Conservation (phyloP, 2,329 filamentous ascomycete species). For the Nakataea oryzae region DNA sequence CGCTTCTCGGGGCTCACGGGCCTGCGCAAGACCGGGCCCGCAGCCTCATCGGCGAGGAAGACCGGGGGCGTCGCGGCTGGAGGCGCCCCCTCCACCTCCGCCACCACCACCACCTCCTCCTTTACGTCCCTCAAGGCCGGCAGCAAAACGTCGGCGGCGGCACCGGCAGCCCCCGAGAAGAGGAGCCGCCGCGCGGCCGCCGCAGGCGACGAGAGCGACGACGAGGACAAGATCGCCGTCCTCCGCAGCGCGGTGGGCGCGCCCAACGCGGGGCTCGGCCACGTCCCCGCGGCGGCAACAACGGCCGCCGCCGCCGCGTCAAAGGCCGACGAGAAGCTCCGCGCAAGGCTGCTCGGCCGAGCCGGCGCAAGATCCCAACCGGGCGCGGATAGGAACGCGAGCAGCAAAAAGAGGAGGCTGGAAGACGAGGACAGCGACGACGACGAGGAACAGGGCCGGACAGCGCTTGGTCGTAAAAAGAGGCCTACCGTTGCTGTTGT, state of each 20-base stretch:
- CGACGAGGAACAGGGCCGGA: conserved; percentile 18
- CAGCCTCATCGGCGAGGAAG: not conserved
- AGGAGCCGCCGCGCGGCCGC: not conserved
- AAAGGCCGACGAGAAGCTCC: conserved; percentile 14
- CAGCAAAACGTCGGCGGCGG: not conserved
- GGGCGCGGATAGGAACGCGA: conserved; percentile 8
- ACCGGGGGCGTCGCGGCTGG: no score
- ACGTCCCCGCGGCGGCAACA: conserved; percentile 18
- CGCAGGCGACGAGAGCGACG: not conserved
- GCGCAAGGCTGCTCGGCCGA: conserved; percentile 18
- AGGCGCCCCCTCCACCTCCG: no score
- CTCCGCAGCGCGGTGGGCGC: not conserved
- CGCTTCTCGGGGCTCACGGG: conserved; percentile 9
- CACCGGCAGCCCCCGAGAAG: not conserved
- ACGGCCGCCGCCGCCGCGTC: conserved; percentile 12
- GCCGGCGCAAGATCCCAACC: not conserved
- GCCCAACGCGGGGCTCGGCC: conserved; percentile 31
- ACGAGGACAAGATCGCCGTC: conserved; percentile 1
- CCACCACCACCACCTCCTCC: not conserved
- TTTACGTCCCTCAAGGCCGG: not conserved
- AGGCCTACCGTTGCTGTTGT: not conserved
- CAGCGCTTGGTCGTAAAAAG: conserved; percentile 13
- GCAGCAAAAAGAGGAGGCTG: conserved; percentile 1
- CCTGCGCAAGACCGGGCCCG: conserved; percentile 21
- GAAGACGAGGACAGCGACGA: conserved; percentile 11